Conservation (phyloP, 352 stramenopile species). For the Phytophthora pisi region DNA sequence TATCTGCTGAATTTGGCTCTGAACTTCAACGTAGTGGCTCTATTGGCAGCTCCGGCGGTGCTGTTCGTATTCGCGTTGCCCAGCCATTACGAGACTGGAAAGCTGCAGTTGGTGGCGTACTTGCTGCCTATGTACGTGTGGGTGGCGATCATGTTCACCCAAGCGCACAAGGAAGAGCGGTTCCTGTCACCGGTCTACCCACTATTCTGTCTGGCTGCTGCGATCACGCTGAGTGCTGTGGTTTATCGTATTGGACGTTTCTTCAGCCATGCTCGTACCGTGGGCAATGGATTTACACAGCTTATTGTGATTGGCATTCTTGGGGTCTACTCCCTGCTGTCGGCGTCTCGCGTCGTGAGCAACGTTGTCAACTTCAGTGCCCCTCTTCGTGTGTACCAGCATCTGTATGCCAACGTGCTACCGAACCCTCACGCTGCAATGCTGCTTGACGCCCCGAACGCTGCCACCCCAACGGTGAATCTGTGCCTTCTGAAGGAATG, state of each 20-base stretch:
- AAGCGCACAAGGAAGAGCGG: slow-evolving; percentile 98
- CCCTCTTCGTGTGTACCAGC: slow-evolving; percentile 71
- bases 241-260: slow-evolving; percentile 42
- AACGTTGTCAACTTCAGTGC: slow-evolving; percentile 79
- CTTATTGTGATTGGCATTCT: slow-evolving; percentile 51
- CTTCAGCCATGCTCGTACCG: slow-evolving; percentile 27
- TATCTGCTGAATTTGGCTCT: slow-evolving; percentile 97
- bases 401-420: slow-evolving; percentile 64
- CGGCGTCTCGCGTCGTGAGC: slow-evolving; percentile 61
- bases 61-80: slow-evolving; percentile 47
- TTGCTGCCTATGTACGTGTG: slow-evolving; percentile 88
- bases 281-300: slow-evolving; percentile 33
- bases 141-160: slow-evolving; percentile 92
- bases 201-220: slow-evolving; percentile 84
- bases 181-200: slow-evolving; percentile 98
- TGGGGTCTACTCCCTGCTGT: slow-evolving; percentile 60
- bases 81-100: slow-evolving; percentile 36
- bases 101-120: slow-evolving; percentile 45
- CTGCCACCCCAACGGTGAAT: slow-evolving; percentile 27
- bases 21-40: slow-evolving; percentile 94
- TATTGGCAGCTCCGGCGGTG: slow-evolving; percentile 64
- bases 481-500: slow-evolving; percentile 98
- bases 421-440: slow-evolving; percentile 40
- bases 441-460: slow-evolving; percentile 21
- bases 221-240: slow-evolving; percentile 66